phyloP scores from a whole-genome alignment of 164 flowering plant genomes.

The Tinospora cordifolia region DNA sequence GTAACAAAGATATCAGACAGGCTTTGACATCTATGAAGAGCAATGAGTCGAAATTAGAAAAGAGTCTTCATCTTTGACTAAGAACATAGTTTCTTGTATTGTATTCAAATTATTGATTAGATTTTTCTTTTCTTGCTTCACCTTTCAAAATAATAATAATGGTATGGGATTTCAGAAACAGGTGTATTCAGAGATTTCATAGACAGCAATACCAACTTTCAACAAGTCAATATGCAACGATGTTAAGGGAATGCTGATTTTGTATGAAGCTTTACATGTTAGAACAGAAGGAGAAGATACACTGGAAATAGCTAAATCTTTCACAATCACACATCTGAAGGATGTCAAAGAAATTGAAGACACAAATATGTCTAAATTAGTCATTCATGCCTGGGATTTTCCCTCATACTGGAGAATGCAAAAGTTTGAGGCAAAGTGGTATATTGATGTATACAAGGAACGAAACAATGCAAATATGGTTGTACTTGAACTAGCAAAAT shows the following conservation, averaged over 20 bases:
- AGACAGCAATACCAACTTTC: conserved; percentile 6
- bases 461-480: conserved; percentile 10
- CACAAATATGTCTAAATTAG: conserved; percentile 4
- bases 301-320: conserved; percentile 17
- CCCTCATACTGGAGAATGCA: conserved; percentile 24
- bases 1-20: conserved; percentile 13
- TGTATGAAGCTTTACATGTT: conserved; percentile 28
- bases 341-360: not conserved
- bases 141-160: conserved; percentile 7
- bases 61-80: conserved; percentile 7
- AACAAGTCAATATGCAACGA: conserved; percentile 4
- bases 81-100: not conserved
- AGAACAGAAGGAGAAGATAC: conserved; percentile 14
- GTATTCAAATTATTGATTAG: not conserved
- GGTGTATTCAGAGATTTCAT: conserved; percentile 16
- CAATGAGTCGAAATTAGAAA: not conserved
- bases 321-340: conserved; percentile 11
- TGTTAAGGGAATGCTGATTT: conserved; percentile 14
- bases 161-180: conserved; percentile 7
- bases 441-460: conserved; percentile 17
- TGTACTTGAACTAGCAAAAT: conserved; percentile 20
- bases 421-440: conserved; percentile 27
- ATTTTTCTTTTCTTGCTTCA: not conserved
- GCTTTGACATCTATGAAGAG: not conserved
- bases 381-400: conserved; percentile 21